Conservation (phyloP, 2,329 filamentous ascomycete genomes). For the Penicillium thymicola region DNA sequence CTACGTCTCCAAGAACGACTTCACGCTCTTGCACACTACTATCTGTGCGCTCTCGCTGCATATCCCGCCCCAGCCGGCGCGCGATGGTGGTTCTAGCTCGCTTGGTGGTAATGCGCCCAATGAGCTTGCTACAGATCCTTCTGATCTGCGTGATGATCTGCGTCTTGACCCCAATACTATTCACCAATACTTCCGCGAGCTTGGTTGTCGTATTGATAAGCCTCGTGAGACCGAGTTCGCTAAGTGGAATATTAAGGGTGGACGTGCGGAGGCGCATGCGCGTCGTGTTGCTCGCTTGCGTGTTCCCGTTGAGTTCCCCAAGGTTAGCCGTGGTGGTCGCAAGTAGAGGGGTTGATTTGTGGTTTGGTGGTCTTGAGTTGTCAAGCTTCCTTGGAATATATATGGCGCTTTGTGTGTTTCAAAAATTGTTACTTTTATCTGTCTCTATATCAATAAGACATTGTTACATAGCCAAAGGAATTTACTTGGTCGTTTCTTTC, state of each 20-base stretch:
- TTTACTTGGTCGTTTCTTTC: not conserved
- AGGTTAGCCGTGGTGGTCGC: conserved; percentile 46
- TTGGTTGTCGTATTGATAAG: conserved; percentile 46
- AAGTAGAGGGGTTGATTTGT: conserved; percentile 17
- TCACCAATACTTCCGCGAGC: conserved; percentile 44
- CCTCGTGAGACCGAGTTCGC: conserved; percentile 41
- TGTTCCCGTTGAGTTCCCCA: conserved; percentile 80
- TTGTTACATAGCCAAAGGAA: conserved; percentile 12
- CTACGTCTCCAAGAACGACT: conserved; percentile 37
- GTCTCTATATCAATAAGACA: conserved; percentile 8
- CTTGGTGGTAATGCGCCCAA: conserved; percentile 37
- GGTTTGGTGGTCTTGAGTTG: conserved; percentile 1
- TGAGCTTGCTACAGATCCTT: conserved; percentile 43
- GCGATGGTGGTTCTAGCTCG: conserved; percentile 35
- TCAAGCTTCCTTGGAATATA: not conserved
- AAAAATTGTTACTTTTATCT: conserved; percentile 9
- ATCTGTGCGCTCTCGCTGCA: conserved; percentile 47
- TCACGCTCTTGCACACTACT: conserved; percentile 45
- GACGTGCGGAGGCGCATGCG: conserved; percentile 55
- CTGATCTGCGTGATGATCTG: conserved; percentile 46
- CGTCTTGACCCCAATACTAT: conserved; percentile 36
- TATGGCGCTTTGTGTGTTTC: conserved; percentile 7
- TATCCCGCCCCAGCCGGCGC: conserved; percentile 42
- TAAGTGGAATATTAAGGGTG: conserved; percentile 52
- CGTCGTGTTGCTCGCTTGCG: conserved; percentile 65